Percentiles rank a stretch among this genome's conserved stretches.
Evolutionary conservation across 2,329 filamentous ascomycete genomes (phyloP).

Genomic region (Phyllosticta citrichinensis): DNA sequence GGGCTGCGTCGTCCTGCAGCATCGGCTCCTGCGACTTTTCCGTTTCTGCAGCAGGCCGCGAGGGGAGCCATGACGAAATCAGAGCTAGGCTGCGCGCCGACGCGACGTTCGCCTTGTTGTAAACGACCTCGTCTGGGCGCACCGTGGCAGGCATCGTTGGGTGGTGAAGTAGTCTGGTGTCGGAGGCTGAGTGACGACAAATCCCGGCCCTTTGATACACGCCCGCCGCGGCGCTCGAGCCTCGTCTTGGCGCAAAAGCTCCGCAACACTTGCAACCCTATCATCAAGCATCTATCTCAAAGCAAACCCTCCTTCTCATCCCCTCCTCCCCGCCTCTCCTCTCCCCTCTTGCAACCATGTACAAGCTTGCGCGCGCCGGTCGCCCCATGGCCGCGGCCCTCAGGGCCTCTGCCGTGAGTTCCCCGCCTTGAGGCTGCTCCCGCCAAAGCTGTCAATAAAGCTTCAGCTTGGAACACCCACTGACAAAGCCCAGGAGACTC

Average conservation of each 20-base stretch:
- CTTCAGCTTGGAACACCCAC: conserved; percentile 11
- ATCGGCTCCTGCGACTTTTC: conserved; percentile 35
- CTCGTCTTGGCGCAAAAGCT: conserved; percentile 4
- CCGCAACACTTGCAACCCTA: conserved; percentile 2
- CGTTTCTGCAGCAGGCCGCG: conserved; percentile 28
- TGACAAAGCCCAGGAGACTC: conserved; percentile 42
- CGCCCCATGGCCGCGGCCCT: conserved; percentile 71
- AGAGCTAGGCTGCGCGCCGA: conserved; percentile 45
- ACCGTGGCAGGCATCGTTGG: conserved; percentile 20
- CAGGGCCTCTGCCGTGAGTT: conserved; percentile 63
- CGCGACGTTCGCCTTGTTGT: conserved; percentile 44
- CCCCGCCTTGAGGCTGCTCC: conserved; percentile 1
- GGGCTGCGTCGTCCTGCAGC: conserved; percentile 43
- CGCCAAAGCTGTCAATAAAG: not conserved
- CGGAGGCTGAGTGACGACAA: not conserved
- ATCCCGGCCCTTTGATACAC: not conserved
- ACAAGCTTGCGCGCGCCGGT: conserved; percentile 69
- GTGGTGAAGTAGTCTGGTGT: not conserved
- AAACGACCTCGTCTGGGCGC: conserved; percentile 41
- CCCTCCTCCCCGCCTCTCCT: conserved; percentile 18
- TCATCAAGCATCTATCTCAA: not conserved
- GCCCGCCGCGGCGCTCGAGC: not conserved
- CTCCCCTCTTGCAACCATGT: conserved; percentile 51
- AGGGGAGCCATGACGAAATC: conserved; percentile 47
- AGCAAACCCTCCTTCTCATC: conserved; percentile 18